Evolutionary conservation across 768 basidiomycete species (phyloP).

Genomic region (Strobilomyces confusus): DNA sequence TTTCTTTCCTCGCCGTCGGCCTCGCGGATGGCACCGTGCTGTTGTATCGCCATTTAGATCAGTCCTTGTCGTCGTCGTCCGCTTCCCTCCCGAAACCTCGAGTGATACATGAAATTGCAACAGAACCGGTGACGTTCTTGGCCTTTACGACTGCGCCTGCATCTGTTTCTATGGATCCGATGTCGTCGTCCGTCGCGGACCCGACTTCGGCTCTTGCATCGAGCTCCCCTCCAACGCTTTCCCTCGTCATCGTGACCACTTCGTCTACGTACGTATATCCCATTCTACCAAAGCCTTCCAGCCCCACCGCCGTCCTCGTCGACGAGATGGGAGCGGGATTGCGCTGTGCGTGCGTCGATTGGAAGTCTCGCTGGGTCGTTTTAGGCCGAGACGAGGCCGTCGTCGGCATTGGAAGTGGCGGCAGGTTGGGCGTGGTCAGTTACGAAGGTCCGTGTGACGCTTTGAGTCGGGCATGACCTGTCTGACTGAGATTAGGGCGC

Average conservation of each 20-base stretch:
- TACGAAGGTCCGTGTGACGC: slow-evolving; percentile 70
- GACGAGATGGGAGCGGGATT: slow-evolving; percentile 86
- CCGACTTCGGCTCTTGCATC: background rate
- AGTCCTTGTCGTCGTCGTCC: slow-evolving; percentile 71
- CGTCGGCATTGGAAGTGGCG: slow-evolving; percentile 78
- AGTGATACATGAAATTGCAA: slow-evolving; percentile 74
- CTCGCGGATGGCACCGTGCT: slow-evolving; percentile 94
- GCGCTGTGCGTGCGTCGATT: slow-evolving; percentile 82
- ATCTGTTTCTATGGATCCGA: slow-evolving; percentile 22
- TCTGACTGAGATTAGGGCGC: slow-evolving; percentile 14
- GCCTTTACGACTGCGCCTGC: slow-evolving; percentile 59
- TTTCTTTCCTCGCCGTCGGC: slow-evolving; percentile 87
- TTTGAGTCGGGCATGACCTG: background rate
- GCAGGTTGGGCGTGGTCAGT: slow-evolving; percentile 80
- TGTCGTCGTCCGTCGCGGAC: slow-evolving; percentile 8
- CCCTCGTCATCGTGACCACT: slow-evolving; percentile 86
- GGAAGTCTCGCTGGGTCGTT: slow-evolving; percentile 67
- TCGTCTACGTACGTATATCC: slow-evolving; percentile 76
- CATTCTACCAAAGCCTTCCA: slow-evolving; percentile 66
- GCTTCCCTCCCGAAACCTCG: slow-evolving; percentile 85
- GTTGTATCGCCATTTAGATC: slow-evolving; percentile 86
- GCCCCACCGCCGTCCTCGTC: slow-evolving; percentile 60
- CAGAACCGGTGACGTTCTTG: slow-evolving; percentile 90
- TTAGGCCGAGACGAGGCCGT: slow-evolving; percentile 91
- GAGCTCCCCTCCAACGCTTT: slow-evolving; percentile 39